Percentiles rank a stretch among this genome's conserved stretches.
Evolutionary conservation across 306 rosid species (phyloP).

Genomic region (Castanea crenata): DNA sequence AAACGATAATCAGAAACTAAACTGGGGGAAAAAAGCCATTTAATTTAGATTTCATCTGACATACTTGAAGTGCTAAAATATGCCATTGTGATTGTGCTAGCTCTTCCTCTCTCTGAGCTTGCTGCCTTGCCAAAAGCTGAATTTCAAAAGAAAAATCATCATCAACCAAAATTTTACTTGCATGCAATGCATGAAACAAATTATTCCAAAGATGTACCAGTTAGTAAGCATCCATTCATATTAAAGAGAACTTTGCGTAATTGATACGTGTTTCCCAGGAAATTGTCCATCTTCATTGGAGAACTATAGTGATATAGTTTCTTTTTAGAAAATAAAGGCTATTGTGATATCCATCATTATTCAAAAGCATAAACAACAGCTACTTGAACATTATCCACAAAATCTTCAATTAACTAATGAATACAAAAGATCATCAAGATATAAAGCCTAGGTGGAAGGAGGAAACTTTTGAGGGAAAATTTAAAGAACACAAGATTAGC

Average conservation of each 20-base stretch:
- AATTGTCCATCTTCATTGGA: background rate
- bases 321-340: too few relatives aligned
- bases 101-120: constrained; percentile 98
- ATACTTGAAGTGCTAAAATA: constrained; percentile 95
- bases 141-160: constrained; percentile 22
- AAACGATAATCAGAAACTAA: constrained; percentile 25
- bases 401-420: too few relatives aligned
- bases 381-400: too few relatives aligned
- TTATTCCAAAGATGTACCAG: background rate
- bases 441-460: background rate
- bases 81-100: constrained; percentile 92
- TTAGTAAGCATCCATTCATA: background rate
- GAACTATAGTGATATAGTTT: background rate
- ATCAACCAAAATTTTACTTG: background rate
- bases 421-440: background rate
- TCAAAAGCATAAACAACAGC: background rate
- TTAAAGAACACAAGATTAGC: background rate
- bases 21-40: constrained; percentile 1
- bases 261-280: background rate
- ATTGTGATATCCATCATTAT: background rate
- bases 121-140: constrained; percentile 97
- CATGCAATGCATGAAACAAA: constrained; percentile 12
- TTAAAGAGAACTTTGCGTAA: background rate
- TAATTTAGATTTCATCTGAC: constrained; percentile 24
- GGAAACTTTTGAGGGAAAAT: background rate